These are phyloP conservation scores for Eremothecium gossypii DNA, from an alignment of 1,139 yeast genomes.

Conservation along the genomic window DNA sequence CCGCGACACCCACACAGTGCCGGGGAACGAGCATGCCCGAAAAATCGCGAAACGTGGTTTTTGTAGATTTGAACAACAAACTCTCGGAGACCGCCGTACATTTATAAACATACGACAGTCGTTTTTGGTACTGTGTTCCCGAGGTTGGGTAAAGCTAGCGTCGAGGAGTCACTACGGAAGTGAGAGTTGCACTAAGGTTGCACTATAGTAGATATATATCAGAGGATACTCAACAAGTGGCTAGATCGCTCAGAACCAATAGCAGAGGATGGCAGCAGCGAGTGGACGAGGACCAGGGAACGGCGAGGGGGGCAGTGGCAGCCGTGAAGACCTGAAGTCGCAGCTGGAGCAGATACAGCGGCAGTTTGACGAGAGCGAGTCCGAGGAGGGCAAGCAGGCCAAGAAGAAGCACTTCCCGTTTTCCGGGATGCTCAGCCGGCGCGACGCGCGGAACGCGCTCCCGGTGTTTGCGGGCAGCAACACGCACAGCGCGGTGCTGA, in stretches of 20 bases:
- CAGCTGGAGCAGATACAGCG: slow-evolving; percentile 56
- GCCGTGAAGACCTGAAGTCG: slow-evolving; percentile 39
- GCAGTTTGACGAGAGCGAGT: slow-evolving; percentile 34
- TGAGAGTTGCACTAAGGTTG: too few species aligned
- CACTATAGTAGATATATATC: too few species aligned
- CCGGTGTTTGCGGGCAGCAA: slow-evolving; percentile 26
- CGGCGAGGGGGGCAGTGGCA: neutral
- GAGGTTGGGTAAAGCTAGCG: too few species aligned
- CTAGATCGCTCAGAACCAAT: too few species aligned
- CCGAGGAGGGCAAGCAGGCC: slow-evolving; percentile 7
- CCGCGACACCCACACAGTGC: neutral
- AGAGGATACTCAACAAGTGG: too few species aligned
- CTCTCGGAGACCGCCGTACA: neutral
- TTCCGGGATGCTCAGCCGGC: slow-evolving; percentile 24
- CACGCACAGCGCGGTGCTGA: slow-evolving; percentile 19
- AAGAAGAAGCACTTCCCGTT: slow-evolving; percentile 20
- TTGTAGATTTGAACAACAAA: neutral
- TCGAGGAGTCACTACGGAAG: too few species aligned
- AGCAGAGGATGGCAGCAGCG: too few species aligned
- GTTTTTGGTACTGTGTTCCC: too few species aligned
- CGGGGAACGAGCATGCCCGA: neutral
- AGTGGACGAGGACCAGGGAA: too few species aligned
- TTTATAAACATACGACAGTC: too few species aligned
- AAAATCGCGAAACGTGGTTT: neutral
- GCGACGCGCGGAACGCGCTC: slow-evolving; percentile 26